Base-by-base conservation (phyloP, 208 protist genomes). In the Trypanosoma congolense region DNA sequence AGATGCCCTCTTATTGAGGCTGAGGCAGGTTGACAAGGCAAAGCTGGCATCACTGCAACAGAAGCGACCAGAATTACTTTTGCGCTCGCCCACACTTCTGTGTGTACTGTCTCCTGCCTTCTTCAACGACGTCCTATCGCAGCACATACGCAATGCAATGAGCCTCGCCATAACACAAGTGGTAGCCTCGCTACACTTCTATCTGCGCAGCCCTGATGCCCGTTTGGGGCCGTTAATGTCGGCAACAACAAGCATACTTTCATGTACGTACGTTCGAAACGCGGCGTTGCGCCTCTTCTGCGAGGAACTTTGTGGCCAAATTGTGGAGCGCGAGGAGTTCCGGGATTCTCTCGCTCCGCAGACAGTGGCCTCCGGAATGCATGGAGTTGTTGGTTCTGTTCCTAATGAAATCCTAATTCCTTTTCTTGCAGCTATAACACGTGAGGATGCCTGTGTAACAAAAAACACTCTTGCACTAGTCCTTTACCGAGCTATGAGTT, bases 371-470 rank as follows among this genome's bases (percentile, higher is more conserved):
- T 78, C 72, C 14, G 47, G 53, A 6, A 56, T 70, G 29, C 42
- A 60, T 41, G 56, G 54, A 2, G 41, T 41, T 18, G 56, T 56
- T 0, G 69, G 49, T 2, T 59, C 70, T 22, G 65, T 77, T 2
- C 61, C 83, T 0, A 88, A 90, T 58, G 87, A 93, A 62, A 68
- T 82, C 19, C 71, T 93, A 3, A 79, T 90, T 41, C 68, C 73
- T 22, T 93, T 93, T 47, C 67, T 87, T 36, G 87, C 87, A 5
- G 78, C 75, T 9, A 82, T 93, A 21, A 67, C 75, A 14, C 75
- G 80, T 22, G 65, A 73, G 41, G 83, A 93, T 68, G 75, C 82
- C 6, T 70, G 70, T 38, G 69, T 93, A 2, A 71, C 72, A 16
- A 80, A 81, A 56, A 60, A 60, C 45, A 72, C 75, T 10, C 65